These are phyloP conservation scores for Peronospora belbahrii DNA, from an alignment of 352 stramenopile species.

Conservation along the genomic window DNA sequence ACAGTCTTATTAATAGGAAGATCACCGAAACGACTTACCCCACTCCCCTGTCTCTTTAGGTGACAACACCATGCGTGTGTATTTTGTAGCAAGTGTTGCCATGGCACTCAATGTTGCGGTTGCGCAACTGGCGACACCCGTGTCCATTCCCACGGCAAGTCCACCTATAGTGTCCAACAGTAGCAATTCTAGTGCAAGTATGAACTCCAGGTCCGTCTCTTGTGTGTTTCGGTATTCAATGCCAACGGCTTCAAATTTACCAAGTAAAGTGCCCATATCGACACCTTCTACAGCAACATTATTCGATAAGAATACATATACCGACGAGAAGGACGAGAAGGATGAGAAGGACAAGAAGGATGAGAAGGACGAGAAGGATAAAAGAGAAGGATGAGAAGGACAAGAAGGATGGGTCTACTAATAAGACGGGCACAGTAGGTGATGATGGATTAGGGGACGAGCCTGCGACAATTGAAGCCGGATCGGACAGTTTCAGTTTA, in stretches of 20 bases:
- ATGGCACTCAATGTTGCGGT: slow-evolving; percentile 17
- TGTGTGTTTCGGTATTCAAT: slow-evolving; percentile 51
- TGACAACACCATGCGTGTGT: slow-evolving; percentile 18
- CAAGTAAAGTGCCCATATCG: slow-evolving; percentile 23
- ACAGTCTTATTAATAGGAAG: not conserved
- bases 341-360: too few species aligned
- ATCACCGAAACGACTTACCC: too few species aligned
- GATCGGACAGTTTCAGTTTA: too few species aligned
- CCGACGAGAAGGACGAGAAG: slow-evolving; percentile 3
- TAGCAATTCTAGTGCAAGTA: slow-evolving; percentile 6
- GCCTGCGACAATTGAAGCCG: too few species aligned
- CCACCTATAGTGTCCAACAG: slow-evolving; percentile 42
- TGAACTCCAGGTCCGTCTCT: slow-evolving; percentile 20
- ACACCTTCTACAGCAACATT: slow-evolving; percentile 5
- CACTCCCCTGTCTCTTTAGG: slow-evolving; percentile 9
- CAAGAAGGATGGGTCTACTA: too few species aligned
- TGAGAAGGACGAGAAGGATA: too few species aligned
- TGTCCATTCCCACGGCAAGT: slow-evolving; percentile 1
- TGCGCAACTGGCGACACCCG: slow-evolving; percentile 31
- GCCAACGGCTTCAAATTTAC: slow-evolving; percentile 42
- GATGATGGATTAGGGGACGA: too few species aligned
- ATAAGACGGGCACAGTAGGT: too few species aligned
- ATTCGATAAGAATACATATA: too few species aligned
- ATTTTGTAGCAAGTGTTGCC: slow-evolving; percentile 7
- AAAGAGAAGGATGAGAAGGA: too few species aligned